Percentiles rank a stretch among this genome's conserved stretches.
These are phyloP conservation scores for Annulohypoxylon truncatum DNA, from an alignment of 2,329 filamentous ascomycete species.

Conservation along the genomic window DNA sequence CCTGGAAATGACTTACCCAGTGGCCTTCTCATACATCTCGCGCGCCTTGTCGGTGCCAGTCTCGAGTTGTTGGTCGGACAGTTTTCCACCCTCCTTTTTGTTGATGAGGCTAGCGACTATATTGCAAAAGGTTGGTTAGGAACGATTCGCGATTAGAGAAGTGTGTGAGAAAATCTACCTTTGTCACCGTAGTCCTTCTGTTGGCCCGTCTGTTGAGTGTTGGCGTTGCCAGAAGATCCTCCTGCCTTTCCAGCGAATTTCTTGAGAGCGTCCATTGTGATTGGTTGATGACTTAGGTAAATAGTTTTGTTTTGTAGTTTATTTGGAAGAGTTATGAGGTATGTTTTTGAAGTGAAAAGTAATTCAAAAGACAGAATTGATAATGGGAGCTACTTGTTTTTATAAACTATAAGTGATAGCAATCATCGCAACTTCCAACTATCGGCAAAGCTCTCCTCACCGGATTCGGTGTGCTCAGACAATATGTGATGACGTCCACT, in stretches of 20 bases:
- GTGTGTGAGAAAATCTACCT: constrained; percentile 36
- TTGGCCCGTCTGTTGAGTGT: constrained; percentile 36
- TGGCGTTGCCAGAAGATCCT: constrained; percentile 7
- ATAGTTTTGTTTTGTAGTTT: not conserved
- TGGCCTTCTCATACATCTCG: constrained; percentile 53
- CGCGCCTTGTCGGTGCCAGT: constrained; percentile 49
- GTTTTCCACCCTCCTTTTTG: constrained; percentile 39
- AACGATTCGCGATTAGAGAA: not conserved
- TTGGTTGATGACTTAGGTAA: not conserved
- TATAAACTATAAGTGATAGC: not conserved
- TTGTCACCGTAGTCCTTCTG: constrained; percentile 51
- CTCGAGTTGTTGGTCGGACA: constrained; percentile 44
- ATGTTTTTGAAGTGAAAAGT: not conserved
- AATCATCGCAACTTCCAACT: not conserved
- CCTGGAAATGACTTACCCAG: constrained; percentile 50
- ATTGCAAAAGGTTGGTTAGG: not conserved
- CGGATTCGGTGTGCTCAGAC: constrained; percentile 23
- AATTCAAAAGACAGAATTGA: not conserved
- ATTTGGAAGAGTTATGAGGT: no score
- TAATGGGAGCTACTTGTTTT: not conserved
- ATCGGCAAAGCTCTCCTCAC: constrained; percentile 20
- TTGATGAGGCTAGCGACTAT: constrained; percentile 41
- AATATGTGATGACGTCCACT: constrained; percentile 36
- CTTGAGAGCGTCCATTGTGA: constrained; percentile 49
- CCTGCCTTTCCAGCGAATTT: constrained; percentile 41